These are phyloP conservation scores for Fusarium sarcochroum DNA, from an alignment of 2,329 filamentous ascomycete genomes.

Conservation along the genomic window DNA sequence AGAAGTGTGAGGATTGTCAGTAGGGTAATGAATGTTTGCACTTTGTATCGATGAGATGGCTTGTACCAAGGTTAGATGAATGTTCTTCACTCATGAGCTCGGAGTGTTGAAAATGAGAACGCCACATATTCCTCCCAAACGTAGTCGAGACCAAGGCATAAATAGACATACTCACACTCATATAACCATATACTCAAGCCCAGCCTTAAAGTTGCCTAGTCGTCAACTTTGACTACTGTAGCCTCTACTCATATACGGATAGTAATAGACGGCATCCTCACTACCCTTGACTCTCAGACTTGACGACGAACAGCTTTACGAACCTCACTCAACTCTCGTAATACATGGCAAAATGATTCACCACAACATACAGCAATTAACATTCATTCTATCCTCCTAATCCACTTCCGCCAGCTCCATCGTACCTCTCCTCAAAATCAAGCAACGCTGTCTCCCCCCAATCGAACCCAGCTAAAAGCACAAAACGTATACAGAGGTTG, in stretches of 20 bases:
- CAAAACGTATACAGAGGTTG: conserved; percentile 44
- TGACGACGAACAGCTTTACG: background rate
- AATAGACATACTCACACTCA: background rate
- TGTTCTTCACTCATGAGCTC: background rate
- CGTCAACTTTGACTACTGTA: background rate
- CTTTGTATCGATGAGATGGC: background rate
- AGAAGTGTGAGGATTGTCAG: conserved; percentile 50
- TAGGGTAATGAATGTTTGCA: conserved; percentile 9
- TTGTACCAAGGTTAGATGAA: background rate
- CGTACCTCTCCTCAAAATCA: conserved; percentile 20
- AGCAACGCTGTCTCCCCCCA: conserved; percentile 27
- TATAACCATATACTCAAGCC: background rate
- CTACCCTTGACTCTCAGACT: background rate
- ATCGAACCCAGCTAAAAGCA: conserved; percentile 27
- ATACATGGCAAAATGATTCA: conserved; percentile 1
- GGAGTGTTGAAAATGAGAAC: background rate
- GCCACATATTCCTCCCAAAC: background rate
- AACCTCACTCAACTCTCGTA: background rate
- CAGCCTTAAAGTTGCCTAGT: too few relatives aligned
- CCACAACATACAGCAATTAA: conserved; percentile 29
- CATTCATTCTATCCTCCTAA: conserved; percentile 32
- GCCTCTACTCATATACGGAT: background rate
- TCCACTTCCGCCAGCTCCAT: conserved; percentile 15
- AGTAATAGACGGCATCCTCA: background rate
- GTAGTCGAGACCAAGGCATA: background rate